Evolutionary conservation across 495 filamentous ascomycete species (phyloP).

Genomic region (Annulohypoxylon maeteangense): DNA sequence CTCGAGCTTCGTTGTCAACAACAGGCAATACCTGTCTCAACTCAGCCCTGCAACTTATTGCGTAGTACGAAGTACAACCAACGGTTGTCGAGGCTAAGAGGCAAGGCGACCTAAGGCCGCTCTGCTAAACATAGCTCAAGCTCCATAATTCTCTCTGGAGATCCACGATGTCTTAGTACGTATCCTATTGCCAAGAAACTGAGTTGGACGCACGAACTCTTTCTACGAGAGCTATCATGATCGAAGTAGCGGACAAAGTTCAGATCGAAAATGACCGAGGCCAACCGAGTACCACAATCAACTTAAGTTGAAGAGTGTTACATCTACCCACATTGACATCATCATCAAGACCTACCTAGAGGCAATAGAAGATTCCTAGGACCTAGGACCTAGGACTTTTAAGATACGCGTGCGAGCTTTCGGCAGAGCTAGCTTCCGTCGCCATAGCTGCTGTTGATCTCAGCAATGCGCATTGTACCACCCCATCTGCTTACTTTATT

Average conservation of each 20-base stretch:
- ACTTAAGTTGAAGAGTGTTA: slow-evolving; percentile 19
- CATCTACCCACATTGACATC: slow-evolving; percentile 21
- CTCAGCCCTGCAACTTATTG: slow-evolving; percentile 29
- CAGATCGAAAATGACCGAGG: slow-evolving; percentile 13
- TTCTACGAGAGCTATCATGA: slow-evolving; percentile 3
- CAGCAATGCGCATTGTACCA: slow-evolving; percentile 14
- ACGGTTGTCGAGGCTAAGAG: slow-evolving; percentile 11
- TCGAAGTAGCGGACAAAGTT: slow-evolving; percentile 3
- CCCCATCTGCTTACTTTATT: slow-evolving; percentile 29
- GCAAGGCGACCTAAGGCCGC: slow-evolving; percentile 5
- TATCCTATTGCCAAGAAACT: slow-evolving; percentile 5
- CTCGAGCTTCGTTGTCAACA: slow-evolving; percentile 25
- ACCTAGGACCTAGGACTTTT: not conserved
- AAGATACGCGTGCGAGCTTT: slow-evolving; percentile 3
- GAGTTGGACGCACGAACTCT: slow-evolving; percentile 14
- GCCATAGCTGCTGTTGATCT: slow-evolving; percentile 9
- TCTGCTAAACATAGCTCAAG: slow-evolving; percentile 37
- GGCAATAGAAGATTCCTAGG: slow-evolving; percentile 5
- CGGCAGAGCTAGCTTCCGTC: slow-evolving; percentile 18
- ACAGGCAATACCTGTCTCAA: slow-evolving; percentile 25
- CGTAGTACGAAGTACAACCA: slow-evolving; percentile 20
- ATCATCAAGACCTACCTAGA: too few relatives aligned
- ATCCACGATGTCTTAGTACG: slow-evolving; percentile 7
- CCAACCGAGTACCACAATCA: slow-evolving; percentile 22
- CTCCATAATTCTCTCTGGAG: slow-evolving; percentile 25